A percentile compares a stretch with the other conserved stretches of the same genome.
These are phyloP conservation scores for Candida golubevii DNA, from an alignment of 805 yeast species.

Conservation along the genomic window DNA sequence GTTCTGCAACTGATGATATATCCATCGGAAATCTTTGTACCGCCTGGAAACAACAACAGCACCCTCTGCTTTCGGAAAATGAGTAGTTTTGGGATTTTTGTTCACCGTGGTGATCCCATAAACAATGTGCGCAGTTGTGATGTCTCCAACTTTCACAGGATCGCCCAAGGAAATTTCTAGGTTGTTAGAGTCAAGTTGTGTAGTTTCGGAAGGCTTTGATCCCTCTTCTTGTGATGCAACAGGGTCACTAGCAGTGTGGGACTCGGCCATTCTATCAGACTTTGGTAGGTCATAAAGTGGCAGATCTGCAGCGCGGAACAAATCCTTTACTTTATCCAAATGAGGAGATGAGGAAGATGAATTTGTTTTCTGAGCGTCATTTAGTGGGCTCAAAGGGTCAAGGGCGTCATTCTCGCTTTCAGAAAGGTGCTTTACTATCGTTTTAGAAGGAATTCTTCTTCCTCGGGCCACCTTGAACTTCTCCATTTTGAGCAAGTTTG, in stretches of 20 bases:
- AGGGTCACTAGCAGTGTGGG: not conserved
- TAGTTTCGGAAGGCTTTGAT: not conserved
- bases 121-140: conserved; percentile 83
- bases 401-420: conserved; percentile 3
- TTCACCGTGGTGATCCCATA: conserved; percentile 71
- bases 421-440: conserved; percentile 27
- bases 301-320: conserved; percentile 46
- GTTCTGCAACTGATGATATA: conserved; percentile 79
- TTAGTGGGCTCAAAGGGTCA: conserved; percentile 20
- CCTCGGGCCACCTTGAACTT: conserved; percentile 31
- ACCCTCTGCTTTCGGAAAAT: conserved; percentile 11
- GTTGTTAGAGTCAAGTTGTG: conserved; percentile 18
- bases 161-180: conserved; percentile 78
- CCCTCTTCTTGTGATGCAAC: conserved; percentile 17
- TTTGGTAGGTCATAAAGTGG: conserved; percentile 44
- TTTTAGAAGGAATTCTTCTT: conserved; percentile 26
- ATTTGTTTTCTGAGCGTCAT: not conserved
- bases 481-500: conserved; percentile 20
- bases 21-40: conserved; percentile 91
- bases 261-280: not conserved
- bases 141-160: conserved; percentile 87
- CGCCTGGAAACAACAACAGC: conserved; percentile 61
- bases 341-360: not conserved
- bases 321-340: conserved; percentile 24
- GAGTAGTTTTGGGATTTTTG: conserved; percentile 33